Base-by-base conservation (phyloP, 2,329 filamentous ascomycete genomes). In the Botryotinia convoluta region DNA sequence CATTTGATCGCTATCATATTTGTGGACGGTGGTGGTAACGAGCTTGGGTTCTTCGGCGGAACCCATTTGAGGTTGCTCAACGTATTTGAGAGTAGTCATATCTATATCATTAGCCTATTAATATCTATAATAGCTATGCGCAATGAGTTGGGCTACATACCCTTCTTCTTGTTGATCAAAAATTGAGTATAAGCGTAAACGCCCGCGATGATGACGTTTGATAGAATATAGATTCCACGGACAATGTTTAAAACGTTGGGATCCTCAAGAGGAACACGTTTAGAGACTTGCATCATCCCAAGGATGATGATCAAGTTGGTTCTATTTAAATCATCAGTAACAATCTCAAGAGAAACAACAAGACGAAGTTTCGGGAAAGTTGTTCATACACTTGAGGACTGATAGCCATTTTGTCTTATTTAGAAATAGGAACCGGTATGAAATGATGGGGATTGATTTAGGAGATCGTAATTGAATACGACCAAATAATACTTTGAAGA, bases 211-310 rank as follows among this genome's bases (percentile, higher is more conserved):
- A 98, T 88, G 77, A 97, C 76, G 84, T 99, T 93, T 78, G 90
- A 92, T 35, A 79, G 42, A 26, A 79, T 64, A n/a, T 93, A 93
- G 76, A 90, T 83, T 57, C 83, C 87, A 80, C 91, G 90, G 74
- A 92, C 88, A 74, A 86, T 84, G 78, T 88, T 88, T 73, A 92
- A 85, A 65, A 92, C 89, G 75, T 88, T 86, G n/a, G 90, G 94
- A 81, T 98, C 92, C 44, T 98, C 95, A 81, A 98, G 97, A 67
- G 95, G 94, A 75, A 99, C 91, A 84, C 92, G 93, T 89, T 98
- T 98, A 79, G 94, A 93, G 75, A 97, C 92, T 88, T 98, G 95
- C 94, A 98, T 98, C 92, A 98, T 97, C 82, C 93, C 93, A 79
- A 97, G 90, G 86, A 97, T 95, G 91, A 97, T 94, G 86, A 93